Evolutionary conservation across 148 eudicot species (phyloP).

Genomic region (Nepenthes gracilis): DNA sequence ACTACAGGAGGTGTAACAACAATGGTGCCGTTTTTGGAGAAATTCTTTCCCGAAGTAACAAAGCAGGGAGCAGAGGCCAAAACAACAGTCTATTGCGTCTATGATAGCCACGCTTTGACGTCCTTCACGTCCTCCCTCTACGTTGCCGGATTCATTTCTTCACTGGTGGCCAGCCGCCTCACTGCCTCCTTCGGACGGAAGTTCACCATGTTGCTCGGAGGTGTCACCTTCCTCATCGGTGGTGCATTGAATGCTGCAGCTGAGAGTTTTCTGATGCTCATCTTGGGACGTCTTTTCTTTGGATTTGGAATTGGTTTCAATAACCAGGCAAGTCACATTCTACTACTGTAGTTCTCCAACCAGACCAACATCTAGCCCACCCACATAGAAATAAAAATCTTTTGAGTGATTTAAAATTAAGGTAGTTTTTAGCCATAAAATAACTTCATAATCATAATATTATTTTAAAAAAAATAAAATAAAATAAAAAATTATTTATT

Average conservation of each 20-base stretch:
- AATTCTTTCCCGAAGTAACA: slow-evolving; percentile 11
- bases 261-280: slow-evolving; percentile 12
- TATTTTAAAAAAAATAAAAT: too few species aligned
- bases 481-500: too few species aligned
- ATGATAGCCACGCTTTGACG: slow-evolving; percentile 13
- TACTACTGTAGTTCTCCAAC: not conserved
- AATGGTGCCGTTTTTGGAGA: slow-evolving; percentile 12
- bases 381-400: too few species aligned
- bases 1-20: slow-evolving; percentile 16
- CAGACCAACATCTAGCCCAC: too few species aligned
- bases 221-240: slow-evolving; percentile 13
- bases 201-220: slow-evolving; percentile 17
- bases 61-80: slow-evolving; percentile 6
- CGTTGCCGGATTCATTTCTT: slow-evolving; percentile 9
- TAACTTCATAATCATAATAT: too few species aligned
- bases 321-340: slow-evolving; percentile 7
- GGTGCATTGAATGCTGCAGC: slow-evolving; percentile 11
- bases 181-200: slow-evolving; percentile 13
- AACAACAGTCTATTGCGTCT: slow-evolving; percentile 13
- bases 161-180: slow-evolving; percentile 10
- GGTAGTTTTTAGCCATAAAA: too few species aligned
- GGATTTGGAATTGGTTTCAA: slow-evolving; percentile 20
- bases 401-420: too few species aligned
- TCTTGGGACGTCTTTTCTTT: slow-evolving; percentile 15
- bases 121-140: slow-evolving; percentile 19